These are phyloP conservation scores for Nemophila menziesii DNA, from an alignment of 257 asterid genomes.

Conservation along the genomic window DNA sequence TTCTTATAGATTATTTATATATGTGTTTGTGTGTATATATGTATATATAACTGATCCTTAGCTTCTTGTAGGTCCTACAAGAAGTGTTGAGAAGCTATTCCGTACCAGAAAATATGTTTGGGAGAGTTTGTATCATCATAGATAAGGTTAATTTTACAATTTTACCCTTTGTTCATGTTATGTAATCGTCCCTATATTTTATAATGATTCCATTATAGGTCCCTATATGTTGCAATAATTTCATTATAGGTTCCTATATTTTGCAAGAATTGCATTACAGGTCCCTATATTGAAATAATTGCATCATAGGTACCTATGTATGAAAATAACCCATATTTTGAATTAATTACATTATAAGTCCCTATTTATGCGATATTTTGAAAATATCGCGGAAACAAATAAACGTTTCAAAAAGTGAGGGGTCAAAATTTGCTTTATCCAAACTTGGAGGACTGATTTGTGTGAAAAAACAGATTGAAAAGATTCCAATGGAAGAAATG, in stretches of 20 bases:
- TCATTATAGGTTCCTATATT: too few species aligned
- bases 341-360: too few species aligned
- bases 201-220: too few species aligned
- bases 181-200: conserved; percentile 5
- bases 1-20: background rate
- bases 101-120: conserved; percentile 61
- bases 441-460: background rate
- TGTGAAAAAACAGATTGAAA: conserved; percentile 52
- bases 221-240: too few species aligned
- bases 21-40: background rate
- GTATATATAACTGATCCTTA: conserved; percentile 4
- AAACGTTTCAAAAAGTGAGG: too few species aligned
- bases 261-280: too few species aligned
- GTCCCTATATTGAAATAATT: too few species aligned
- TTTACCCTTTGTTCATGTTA: background rate
- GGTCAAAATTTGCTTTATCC: too few species aligned
- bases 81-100: conserved; percentile 73
- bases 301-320: too few species aligned
- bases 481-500: conserved; percentile 82
- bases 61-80: conserved; percentile 68
- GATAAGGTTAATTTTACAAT: conserved; percentile 64
- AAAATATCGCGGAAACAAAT: too few species aligned
- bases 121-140: conserved; percentile 76
- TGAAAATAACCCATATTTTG: too few species aligned
- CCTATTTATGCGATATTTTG: too few species aligned